phyloP scores from a whole-genome alignment of 176 grass and related monocot genomes.

The Lolium rigidum region DNA sequence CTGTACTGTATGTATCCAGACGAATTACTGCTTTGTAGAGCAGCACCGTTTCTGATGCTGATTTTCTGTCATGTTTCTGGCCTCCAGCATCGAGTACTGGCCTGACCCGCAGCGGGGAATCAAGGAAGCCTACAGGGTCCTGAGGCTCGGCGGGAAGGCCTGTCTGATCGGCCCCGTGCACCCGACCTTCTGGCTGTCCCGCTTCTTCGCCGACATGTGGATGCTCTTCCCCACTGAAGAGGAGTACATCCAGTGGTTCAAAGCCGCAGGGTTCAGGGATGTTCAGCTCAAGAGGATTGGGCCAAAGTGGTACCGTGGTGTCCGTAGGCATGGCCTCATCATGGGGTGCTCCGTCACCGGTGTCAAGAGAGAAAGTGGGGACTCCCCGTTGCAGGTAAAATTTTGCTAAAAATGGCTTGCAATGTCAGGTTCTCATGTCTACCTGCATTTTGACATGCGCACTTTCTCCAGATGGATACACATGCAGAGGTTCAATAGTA shows the following conservation, averaged over 20 bases:
- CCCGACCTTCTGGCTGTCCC: slow-evolving; percentile 92
- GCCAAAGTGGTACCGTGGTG: slow-evolving; percentile 95
- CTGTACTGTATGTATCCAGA: neutral
- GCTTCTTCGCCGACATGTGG: slow-evolving; percentile 95
- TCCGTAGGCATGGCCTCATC: slow-evolving; percentile 85
- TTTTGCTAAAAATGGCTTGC: neutral
- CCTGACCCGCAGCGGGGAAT: slow-evolving; percentile 90
- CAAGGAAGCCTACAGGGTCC: slow-evolving; percentile 89
- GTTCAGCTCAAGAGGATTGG: slow-evolving; percentile 90
- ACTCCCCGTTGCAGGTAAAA: slow-evolving; percentile 78
- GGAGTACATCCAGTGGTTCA: slow-evolving; percentile 97
- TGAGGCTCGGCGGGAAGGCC: slow-evolving; percentile 75
- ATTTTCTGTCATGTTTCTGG: neutral
- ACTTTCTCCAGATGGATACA: neutral
- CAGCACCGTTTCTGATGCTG: neutral
- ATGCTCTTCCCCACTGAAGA: slow-evolving; percentile 98
- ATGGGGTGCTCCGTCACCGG: slow-evolving; percentile 95
- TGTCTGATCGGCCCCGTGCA: slow-evolving; percentile 88
- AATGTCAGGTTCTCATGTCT: neutral
- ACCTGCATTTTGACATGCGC: neutral
- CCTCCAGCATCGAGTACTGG: slow-evolving; percentile 93
- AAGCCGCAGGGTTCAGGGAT: slow-evolving; percentile 87
- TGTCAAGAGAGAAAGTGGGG: slow-evolving; percentile 70
- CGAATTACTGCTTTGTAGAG: neutral
- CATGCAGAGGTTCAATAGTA: neutral